A percentile compares a stretch with the other conserved stretches of the same genome.
These are phyloP conservation scores for Malus hybrid DNA, from an alignment of 331 rosid species.

Conservation along the genomic window DNA sequence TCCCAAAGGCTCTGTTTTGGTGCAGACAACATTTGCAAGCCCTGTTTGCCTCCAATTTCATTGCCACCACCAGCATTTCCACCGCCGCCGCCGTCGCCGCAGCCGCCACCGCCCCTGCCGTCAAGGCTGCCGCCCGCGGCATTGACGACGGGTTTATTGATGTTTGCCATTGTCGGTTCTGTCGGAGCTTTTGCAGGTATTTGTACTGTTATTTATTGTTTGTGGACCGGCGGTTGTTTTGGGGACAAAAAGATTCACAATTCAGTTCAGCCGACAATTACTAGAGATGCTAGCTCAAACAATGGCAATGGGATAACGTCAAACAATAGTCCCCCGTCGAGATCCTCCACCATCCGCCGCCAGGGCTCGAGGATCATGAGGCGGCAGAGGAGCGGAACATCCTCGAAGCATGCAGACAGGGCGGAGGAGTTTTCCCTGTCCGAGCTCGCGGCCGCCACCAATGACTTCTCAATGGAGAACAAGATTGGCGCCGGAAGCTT, in stretches of 20 bases:
- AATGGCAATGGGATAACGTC: conserved; percentile 30
- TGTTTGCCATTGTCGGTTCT: conserved; percentile 75
- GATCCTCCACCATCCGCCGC: conserved; percentile 64
- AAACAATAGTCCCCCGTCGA: conserved; percentile 59
- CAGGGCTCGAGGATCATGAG: conserved; percentile 79
- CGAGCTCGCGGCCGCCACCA: conserved; percentile 70
- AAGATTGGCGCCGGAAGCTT: conserved; percentile 93
- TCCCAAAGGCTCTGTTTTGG: conserved; percentile 50
- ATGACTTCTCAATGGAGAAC: conserved; percentile 54
- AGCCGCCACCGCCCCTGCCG: too few relatives aligned
- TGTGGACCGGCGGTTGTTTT: conserved; percentile 83
- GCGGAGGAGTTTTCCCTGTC: conserved; percentile 72
- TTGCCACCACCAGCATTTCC: background rate
- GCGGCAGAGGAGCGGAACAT: conserved; percentile 94
- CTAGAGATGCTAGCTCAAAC: conserved; percentile 67
- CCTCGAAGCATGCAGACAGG: conserved; percentile 69
- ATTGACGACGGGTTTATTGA: conserved; percentile 60
- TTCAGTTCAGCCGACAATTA: conserved; percentile 90
- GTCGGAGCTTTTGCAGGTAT: conserved; percentile 66
- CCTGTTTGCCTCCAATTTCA: conserved; percentile 25
- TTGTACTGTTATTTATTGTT: conserved; percentile 56
- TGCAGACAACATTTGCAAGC: conserved; percentile 51
- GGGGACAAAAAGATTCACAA: conserved; percentile 78
- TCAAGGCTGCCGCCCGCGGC: conserved; percentile 18
- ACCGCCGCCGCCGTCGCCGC: background rate